Evolutionary conservation across 2,329 filamentous ascomycete genomes (phyloP).

Genomic region (Trichoderma pleuroti): DNA sequence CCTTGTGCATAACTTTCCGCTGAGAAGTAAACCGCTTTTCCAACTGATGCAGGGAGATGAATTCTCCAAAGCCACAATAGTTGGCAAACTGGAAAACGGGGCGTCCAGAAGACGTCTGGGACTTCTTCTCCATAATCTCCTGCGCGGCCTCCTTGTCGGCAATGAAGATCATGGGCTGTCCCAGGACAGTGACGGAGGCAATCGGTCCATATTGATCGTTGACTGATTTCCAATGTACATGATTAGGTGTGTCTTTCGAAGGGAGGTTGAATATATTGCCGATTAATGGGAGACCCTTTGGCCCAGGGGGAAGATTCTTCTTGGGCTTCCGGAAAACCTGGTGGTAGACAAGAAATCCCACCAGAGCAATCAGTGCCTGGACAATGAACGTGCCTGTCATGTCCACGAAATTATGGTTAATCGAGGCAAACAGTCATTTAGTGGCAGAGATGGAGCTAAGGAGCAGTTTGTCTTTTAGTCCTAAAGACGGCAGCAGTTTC

Average conservation of each 20-base stretch:
- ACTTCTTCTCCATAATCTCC: slow-evolving; percentile 36
- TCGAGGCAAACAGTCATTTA: not conserved
- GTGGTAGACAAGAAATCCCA: not conserved
- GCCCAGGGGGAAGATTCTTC: slow-evolving; percentile 26
- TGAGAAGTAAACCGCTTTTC: not conserved
- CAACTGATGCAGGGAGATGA: not conserved
- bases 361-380: not conserved
- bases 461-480: not conserved
- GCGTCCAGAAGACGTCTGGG: slow-evolving; percentile 24
- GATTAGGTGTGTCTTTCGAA: slow-evolving; percentile 27
- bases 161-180: slow-evolving; percentile 38
- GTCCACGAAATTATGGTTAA: not conserved
- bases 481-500: not conserved
- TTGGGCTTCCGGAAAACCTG: not conserved
- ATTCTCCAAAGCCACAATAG: not conserved
- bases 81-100: not conserved
- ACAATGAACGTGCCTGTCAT: not conserved
- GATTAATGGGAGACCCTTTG: slow-evolving; percentile 37
- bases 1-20: slow-evolving; percentile 8
- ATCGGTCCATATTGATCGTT: slow-evolving; percentile 31
- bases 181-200: slow-evolving; percentile 23
- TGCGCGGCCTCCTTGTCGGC: slow-evolving; percentile 34
- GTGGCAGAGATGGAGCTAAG: not conserved
- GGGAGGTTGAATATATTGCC: slow-evolving; percentile 47
- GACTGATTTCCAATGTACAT: slow-evolving; percentile 33